These are phyloP conservation scores for Heliamphora pulchella DNA, from an alignment of 179 eudicot genomes.

Conservation along the genomic window DNA sequence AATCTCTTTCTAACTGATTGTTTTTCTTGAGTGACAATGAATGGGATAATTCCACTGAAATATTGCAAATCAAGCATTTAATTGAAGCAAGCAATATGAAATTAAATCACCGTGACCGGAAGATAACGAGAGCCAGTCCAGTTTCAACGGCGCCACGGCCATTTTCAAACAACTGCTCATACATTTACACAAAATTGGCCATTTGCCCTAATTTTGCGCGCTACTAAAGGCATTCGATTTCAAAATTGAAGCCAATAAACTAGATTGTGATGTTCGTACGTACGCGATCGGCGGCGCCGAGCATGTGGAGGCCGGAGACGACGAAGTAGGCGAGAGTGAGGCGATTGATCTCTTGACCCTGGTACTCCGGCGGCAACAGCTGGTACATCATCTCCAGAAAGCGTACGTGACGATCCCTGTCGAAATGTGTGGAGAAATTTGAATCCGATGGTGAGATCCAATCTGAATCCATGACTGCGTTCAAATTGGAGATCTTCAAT, in stretches of 20 bases:
- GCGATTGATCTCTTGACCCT: conserved; percentile 76
- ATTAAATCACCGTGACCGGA: too few relatives aligned
- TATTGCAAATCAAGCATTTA: too few relatives aligned
- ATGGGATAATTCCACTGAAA: too few relatives aligned
- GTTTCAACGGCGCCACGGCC: too few relatives aligned
- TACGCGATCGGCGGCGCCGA: conserved; percentile 58
- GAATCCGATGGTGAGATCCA: not conserved
- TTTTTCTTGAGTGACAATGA: too few relatives aligned
- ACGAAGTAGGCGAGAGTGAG: conserved; percentile 86
- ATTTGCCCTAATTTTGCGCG: not conserved
- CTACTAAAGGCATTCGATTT: not conserved
- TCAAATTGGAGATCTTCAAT: not conserved
- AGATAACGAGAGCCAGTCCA: too few relatives aligned
- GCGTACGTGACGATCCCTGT: conserved; percentile 44
- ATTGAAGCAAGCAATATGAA: too few relatives aligned
- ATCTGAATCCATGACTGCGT: conserved; percentile 1
- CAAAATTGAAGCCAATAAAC: not conserved
- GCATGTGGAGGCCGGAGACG: conserved; percentile 68
- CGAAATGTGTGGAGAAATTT: conserved; percentile 26
- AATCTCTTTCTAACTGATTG: too few relatives aligned
- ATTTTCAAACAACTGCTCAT: not conserved
- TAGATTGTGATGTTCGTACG: not conserved
- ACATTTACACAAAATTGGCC: not conserved
- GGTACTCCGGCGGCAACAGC: conserved; percentile 55
- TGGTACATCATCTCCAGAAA: conserved; percentile 67